phyloP scores from a whole-genome alignment of 2,329 filamentous ascomycete genomes.

The Colletotrichum magnum region DNA sequence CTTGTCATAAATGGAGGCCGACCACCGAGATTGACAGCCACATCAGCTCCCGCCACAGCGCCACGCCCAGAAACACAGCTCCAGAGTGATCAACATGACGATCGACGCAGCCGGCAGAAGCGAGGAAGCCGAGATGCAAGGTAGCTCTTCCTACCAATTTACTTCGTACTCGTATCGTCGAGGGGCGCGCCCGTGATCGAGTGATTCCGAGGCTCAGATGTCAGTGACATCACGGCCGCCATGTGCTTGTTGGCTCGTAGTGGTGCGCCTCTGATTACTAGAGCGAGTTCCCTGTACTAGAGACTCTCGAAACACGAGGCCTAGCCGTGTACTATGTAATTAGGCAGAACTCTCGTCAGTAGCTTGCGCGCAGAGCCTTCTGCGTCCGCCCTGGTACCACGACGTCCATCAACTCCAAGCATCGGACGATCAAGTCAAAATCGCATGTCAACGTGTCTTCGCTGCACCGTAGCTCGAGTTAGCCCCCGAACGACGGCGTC shows the following conservation, averaged over 20 bases:
- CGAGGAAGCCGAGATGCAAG: conserved; percentile 18
- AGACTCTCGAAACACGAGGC: too few species aligned
- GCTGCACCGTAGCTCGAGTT: too few species aligned
- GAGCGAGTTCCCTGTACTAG: background rate
- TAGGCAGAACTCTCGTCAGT: too few species aligned
- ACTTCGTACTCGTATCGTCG: background rate
- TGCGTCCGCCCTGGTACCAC: too few species aligned
- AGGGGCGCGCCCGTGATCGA: background rate
- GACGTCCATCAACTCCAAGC: too few species aligned
- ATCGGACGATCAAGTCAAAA: too few species aligned
- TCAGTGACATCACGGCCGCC: conserved; percentile 17
- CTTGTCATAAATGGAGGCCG: too few species aligned
- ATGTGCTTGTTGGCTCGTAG: background rate
- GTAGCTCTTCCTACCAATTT: background rate
- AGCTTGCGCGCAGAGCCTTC: too few species aligned
- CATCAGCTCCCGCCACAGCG: conserved; percentile 9
- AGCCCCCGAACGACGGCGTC: background rate
- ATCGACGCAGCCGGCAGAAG: conserved; percentile 12
- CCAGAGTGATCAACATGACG: conserved; percentile 15
- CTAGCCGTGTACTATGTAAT: too few species aligned
- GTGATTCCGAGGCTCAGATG: background rate
- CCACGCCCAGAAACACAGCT: background rate
- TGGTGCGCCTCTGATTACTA: background rate
- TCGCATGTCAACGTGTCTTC: too few species aligned
- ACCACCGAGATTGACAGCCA: background rate